Conservation (phyloP, 768 basidiomycete genomes). For the Obba rivulosa region DNA sequence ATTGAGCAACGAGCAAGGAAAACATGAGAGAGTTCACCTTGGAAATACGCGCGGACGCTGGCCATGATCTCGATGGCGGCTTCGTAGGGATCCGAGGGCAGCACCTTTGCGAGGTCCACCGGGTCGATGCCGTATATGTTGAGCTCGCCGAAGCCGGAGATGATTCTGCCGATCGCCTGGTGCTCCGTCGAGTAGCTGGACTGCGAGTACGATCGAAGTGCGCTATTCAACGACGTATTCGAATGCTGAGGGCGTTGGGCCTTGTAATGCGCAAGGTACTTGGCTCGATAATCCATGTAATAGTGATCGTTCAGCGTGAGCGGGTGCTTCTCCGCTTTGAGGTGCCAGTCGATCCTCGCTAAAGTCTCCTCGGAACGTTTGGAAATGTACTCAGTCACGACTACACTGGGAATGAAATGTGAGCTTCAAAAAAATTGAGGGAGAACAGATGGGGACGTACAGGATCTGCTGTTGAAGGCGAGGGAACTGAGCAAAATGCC, state of each 20-base stretch:
- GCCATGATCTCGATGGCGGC: conserved; percentile 64
- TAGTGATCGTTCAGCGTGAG: conserved; percentile 21
- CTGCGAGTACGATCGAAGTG: not conserved
- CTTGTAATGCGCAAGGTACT: conserved; percentile 48
- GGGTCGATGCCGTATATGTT: conserved; percentile 34
- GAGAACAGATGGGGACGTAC: conserved; percentile 7
- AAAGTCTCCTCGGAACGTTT: conserved; percentile 34
- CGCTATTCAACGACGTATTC: not conserved
- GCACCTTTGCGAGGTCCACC: conserved; percentile 42
- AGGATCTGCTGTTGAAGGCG: conserved; percentile 12
- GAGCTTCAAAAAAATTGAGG: not conserved
- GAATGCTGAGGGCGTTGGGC: conserved; percentile 14
- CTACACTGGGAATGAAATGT: conserved; percentile 27
- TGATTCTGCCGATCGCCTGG: conserved; percentile 26
- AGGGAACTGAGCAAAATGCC: conserved; percentile 17
- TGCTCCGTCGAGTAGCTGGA: too few relatives aligned
- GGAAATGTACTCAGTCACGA: conserved; percentile 47
- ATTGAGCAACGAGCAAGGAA: too few relatives aligned
- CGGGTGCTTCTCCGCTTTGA: conserved; percentile 38
- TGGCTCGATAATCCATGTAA: conserved; percentile 29
- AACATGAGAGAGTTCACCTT: conserved; percentile 39
- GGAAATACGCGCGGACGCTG: conserved; percentile 67
- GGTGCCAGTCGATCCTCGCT: conserved; percentile 41
- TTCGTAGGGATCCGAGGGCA: conserved; percentile 48
- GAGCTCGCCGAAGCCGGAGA: conserved; percentile 20